phyloP scores from a whole-genome alignment of 495 filamentous ascomycete genomes.

The Xylaria longipes region DNA sequence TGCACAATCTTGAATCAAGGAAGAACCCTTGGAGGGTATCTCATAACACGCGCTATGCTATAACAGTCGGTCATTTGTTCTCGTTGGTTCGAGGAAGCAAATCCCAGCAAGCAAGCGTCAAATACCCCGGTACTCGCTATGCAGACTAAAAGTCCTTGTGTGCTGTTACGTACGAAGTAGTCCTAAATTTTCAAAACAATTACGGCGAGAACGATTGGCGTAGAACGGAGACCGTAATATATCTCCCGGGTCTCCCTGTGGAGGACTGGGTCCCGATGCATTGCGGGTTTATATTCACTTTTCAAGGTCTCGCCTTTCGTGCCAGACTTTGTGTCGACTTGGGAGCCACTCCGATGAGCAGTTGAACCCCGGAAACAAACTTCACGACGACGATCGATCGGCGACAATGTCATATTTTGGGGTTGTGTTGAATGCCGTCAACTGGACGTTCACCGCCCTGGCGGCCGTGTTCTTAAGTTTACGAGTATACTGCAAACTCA shows the following conservation, averaged over 20 bases:
- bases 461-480: conserved; percentile 41
- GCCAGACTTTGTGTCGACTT: background rate
- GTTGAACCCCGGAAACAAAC: background rate
- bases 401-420: conserved; percentile 22
- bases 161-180: background rate
- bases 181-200: background rate
- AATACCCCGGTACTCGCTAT: background rate
- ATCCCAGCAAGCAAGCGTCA: conserved; percentile 7
- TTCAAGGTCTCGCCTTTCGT: conserved; percentile 15
- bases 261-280: conserved; percentile 11
- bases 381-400: conserved; percentile 15
- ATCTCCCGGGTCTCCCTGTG: conserved; percentile 12
- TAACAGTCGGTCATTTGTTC: background rate
- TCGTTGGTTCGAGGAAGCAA: conserved; percentile 8
- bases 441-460: conserved; percentile 42
- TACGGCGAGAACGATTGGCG: background rate
- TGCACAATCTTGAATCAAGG: conserved; percentile 2
- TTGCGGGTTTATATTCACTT: conserved; percentile 14
- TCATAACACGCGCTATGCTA: conserved; percentile 10
- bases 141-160: conserved; percentile 16
- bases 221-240: conserved; percentile 7
- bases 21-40: background rate
- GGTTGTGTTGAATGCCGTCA: conserved; percentile 45
- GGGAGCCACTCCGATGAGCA: conserved; percentile 11
- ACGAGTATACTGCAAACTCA: conserved; percentile 41